Evolutionary conservation across 2,329 filamentous ascomycete species (phyloP).

Genomic region (Ophiocordyceps camponoti-saundersi): DNA sequence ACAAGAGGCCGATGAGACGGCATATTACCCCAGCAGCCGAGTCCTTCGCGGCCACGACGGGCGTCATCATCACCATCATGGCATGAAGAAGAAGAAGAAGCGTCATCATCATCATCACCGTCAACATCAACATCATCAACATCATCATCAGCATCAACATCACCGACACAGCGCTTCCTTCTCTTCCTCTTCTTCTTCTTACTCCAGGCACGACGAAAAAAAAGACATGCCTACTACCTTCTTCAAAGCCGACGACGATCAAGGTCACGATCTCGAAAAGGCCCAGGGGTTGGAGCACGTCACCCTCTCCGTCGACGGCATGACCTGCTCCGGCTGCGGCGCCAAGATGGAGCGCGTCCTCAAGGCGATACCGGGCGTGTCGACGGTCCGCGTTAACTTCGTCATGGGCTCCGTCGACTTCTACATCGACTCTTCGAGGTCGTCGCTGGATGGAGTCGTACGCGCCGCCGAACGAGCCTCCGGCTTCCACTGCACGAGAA

Average conservation of each 20-base stretch:
- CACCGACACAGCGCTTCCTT: neutral
- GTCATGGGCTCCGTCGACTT: slow-evolving; percentile 20
- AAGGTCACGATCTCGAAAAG: slow-evolving; percentile 10
- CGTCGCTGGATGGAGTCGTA: slow-evolving; percentile 11
- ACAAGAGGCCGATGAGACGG: too few relatives aligned
- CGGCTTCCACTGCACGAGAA: slow-evolving; percentile 12
- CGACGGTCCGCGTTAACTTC: slow-evolving; percentile 17
- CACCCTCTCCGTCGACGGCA: slow-evolving; percentile 14
- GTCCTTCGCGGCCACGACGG: slow-evolving; percentile 1
- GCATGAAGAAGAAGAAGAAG: slow-evolving; percentile 6
- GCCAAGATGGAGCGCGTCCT: slow-evolving; percentile 16
- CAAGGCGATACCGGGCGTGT: slow-evolving; percentile 10
- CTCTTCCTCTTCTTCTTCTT: too few relatives aligned
- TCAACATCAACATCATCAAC: slow-evolving; percentile 2
- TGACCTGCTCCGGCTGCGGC: slow-evolving; percentile 19
- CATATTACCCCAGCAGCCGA: slow-evolving; percentile 2
- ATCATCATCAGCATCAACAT: neutral
- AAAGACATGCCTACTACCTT: neutral
- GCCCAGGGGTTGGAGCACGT: slow-evolving; percentile 10
- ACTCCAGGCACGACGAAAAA: too few relatives aligned
- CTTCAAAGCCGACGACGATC: neutral
- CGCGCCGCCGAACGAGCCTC: slow-evolving; percentile 10
- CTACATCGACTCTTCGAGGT: slow-evolving; percentile 8
- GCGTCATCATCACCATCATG: slow-evolving; percentile 8
- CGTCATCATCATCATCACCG: slow-evolving; percentile 1